Evolutionary conservation across 257 asterid species (phyloP).

Genomic region (Fraxinus quadrangulata): DNA sequence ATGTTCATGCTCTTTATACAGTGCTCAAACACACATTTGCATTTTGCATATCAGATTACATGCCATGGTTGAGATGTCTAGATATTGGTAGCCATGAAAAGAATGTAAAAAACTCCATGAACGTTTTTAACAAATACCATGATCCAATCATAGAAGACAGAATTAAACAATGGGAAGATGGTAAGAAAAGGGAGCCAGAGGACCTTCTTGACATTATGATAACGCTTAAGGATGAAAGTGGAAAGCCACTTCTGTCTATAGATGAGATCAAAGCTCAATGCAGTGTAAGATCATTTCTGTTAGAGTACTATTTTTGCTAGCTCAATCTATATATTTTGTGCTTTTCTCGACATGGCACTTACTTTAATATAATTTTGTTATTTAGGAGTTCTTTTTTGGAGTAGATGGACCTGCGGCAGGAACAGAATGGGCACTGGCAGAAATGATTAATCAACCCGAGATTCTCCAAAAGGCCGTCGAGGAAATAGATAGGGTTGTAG

Average conservation of each 20-base stretch:
- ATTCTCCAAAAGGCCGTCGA: background rate
- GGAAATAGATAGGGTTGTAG: background rate
- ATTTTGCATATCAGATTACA: slow-evolving; percentile 12
- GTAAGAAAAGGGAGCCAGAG: background rate
- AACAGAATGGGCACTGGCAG: background rate
- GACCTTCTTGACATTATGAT: slow-evolving; percentile 14
- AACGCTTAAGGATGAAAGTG: background rate
- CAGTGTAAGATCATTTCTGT: background rate
- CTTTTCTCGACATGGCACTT: too few species aligned
- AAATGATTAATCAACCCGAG: background rate
- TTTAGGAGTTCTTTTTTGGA: background rate
- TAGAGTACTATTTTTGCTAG: too few species aligned
- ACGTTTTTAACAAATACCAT: background rate
- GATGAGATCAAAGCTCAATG: slow-evolving; percentile 9
- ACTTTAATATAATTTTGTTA: background rate
- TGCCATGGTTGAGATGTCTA: slow-evolving; percentile 11
- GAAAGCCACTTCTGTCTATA: background rate
- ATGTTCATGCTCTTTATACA: background rate
- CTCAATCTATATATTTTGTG: background rate
- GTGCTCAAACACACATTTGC: background rate
- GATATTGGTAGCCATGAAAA: slow-evolving; percentile 15
- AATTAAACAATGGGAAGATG: slow-evolving; percentile 11
- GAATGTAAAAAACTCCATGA: slow-evolving; percentile 3
- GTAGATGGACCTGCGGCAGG: background rate
- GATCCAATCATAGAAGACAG: slow-evolving; percentile 21